Evolutionary conservation across 345 rosid genomes (phyloP), one percentile per base, ranked within the genome.

Genomic region (Euphorbia tirucalli): DNA sequence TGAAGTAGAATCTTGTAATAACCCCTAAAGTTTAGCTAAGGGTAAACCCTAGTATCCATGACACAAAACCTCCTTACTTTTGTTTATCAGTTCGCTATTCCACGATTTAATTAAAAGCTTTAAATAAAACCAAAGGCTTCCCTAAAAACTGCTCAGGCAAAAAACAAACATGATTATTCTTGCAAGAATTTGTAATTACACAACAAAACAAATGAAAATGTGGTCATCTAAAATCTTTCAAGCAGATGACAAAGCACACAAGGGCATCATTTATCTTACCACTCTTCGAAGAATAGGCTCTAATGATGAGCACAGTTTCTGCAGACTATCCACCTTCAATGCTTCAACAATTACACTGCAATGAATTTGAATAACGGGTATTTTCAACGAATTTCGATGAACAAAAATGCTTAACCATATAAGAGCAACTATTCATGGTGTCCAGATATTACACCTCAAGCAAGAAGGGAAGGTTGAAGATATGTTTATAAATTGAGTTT

Each of bases 331-430:
- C 49, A 69, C 82, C 72, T 74, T 78, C 18, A 78, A 71, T 60
- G 82, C 82, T 74, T 78, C 82, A 58, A 78, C 78, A 44, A 78
- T 78, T 37, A 78, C 82, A 60, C 82, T 78, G 71, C 78, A 78
- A 41, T 14, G 28, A 49, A 61, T 18, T 68, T 35, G 31, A 59
- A 66, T 49, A 57, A 66, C 22, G 15, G 27, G 3, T 11, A 21
- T 30, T 41, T 19, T n/a, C 10, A 68, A 54, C 61, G 1, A 61
- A 22, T 37, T 21, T 32, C 32, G 39, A 61, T 32, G 22, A 61
- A 9, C 11, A n/a, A 37, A 62, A 13, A 46, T 46, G 19, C 52
- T 46, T 46, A 46, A 16, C 52, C 3, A 15, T 24, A 16, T 28
- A 28, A 44, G 39, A 66, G 50, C 10, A 21, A 55, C 58, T 21